Evolutionary conservation across 2,329 filamentous ascomycete genomes (phyloP).

Genomic region (Taxawa tesnikishii): DNA sequence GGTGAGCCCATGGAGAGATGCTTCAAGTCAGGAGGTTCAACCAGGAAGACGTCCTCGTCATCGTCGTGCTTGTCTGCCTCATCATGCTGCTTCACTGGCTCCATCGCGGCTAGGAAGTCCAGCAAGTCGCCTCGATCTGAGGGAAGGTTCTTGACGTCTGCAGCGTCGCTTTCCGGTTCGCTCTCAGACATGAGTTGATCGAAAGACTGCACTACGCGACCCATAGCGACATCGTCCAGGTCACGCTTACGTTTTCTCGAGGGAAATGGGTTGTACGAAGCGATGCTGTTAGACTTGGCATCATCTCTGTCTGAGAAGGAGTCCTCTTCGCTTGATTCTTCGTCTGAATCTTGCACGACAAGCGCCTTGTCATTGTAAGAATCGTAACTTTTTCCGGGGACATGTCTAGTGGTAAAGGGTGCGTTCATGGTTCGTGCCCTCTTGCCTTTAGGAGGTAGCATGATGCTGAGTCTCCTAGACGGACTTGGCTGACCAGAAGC

Average conservation of each 20-base stretch:
- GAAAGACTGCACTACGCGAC: slow-evolving; percentile 1
- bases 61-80: no score
- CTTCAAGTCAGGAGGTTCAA: no score
- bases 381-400: no score
- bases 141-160: neutral
- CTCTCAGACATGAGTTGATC: slow-evolving; percentile 3
- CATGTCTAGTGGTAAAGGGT: no score
- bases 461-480: slow-evolving; percentile 4
- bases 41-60: no score
- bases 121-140: neutral
- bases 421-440: no score
- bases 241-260: slow-evolving; percentile 18
- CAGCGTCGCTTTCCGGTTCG: slow-evolving; percentile 10
- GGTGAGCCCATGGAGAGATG: neutral
- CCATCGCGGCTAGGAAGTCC: neutral
- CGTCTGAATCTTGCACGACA: no score
- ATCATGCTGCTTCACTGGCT: no score
- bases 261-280: slow-evolving; percentile 33
- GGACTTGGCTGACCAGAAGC: no score
- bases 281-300: slow-evolving; percentile 30
- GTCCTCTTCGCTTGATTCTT: slow-evolving; percentile 15
- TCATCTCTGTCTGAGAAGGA: slow-evolving; percentile 24
- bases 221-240: slow-evolving; percentile 12
- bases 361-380: no score
- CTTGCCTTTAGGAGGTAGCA: slow-evolving; percentile 7